Conservation (phyloP, 805 yeast species). For the Nakazawaea wyomingensis region DNA sequence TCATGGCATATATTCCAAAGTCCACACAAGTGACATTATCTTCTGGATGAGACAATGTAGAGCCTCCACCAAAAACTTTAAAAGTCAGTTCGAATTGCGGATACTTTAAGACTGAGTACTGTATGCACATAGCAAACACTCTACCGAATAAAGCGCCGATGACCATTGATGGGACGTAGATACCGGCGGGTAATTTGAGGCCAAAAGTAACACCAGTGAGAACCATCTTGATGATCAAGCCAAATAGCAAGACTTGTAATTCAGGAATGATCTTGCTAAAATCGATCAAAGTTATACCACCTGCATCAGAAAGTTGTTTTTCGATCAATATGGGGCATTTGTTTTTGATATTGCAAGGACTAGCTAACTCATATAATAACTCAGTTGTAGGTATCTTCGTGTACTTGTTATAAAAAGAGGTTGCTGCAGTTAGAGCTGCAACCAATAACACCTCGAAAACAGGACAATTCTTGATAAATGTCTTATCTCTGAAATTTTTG, state of each 20-base stretch:
- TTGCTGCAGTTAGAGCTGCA: conserved; percentile 38
- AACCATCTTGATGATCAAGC: conserved; percentile 38
- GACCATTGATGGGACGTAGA: conserved; percentile 61
- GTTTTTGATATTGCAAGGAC: conserved; percentile 36
- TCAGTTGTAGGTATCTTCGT: conserved; percentile 46
- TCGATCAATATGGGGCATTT: conserved; percentile 20
- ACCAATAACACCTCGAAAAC: conserved; percentile 39
- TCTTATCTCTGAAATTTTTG: conserved; percentile 28
- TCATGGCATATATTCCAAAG: conserved; percentile 47
- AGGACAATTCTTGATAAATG: conserved; percentile 33
- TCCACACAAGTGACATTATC: conserved; percentile 31
- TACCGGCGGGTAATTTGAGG: conserved; percentile 53
- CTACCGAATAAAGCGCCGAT: conserved; percentile 58
- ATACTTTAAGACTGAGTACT: conserved; percentile 28
- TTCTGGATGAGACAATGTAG: background rate
- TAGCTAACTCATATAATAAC: conserved; percentile 42
- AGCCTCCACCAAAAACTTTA: background rate
- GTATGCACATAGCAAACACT: conserved; percentile 37
- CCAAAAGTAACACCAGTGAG: conserved; percentile 54
- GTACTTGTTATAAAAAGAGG: conserved; percentile 44
- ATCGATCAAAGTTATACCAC: conserved; percentile 12
- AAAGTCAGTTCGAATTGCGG: conserved; percentile 16
- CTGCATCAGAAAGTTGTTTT: conserved; percentile 9
- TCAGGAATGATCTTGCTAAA: conserved; percentile 26
- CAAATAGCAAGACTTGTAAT: conserved; percentile 30